phyloP scores from a whole-genome alignment of 495 filamentous ascomycete species.

The Podospora pseudopauciseta region DNA sequence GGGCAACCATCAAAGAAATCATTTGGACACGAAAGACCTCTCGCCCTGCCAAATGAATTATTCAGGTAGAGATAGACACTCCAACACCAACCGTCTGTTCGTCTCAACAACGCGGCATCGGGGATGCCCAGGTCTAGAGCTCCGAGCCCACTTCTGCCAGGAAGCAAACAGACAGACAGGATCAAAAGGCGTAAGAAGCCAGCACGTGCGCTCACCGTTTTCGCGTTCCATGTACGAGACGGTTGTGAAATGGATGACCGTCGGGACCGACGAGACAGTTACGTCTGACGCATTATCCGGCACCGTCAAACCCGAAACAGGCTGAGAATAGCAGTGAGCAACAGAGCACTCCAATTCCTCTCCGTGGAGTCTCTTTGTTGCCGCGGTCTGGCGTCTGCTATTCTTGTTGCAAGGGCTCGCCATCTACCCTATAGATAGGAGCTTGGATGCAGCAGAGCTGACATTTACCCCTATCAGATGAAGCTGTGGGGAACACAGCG shows the following conservation, averaged over 20 bases:
- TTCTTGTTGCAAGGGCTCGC: neutral
- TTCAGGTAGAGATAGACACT: neutral
- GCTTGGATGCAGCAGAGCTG: neutral
- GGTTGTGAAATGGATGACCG: neutral
- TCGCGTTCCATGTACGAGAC: neutral
- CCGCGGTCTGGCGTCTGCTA: neutral
- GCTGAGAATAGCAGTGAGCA: conserved; percentile 17
- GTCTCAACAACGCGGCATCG: neutral
- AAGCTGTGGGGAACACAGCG: neutral
- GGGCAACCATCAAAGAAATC: neutral
- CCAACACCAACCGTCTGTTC: neutral
- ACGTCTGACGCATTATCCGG: conserved; percentile 8
- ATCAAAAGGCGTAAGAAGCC: neutral
- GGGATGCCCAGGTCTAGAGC: neutral
- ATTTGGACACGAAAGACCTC: neutral
- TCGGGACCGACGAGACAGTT: conserved; percentile 24
- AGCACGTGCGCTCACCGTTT: neutral
- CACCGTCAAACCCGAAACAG: conserved; percentile 20
- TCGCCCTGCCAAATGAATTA: neutral
- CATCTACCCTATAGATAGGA: neutral
- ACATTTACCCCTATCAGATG: neutral
- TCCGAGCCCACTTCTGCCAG: neutral
- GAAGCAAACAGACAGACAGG: neutral
- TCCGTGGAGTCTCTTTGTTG: neutral
- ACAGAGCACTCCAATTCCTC: neutral